Evolutionary conservation across 2,329 filamentous ascomycete species (phyloP), one percentile per base, ranked within the genome.

Genomic region (Paraphoma chrysanthemicola): DNA sequence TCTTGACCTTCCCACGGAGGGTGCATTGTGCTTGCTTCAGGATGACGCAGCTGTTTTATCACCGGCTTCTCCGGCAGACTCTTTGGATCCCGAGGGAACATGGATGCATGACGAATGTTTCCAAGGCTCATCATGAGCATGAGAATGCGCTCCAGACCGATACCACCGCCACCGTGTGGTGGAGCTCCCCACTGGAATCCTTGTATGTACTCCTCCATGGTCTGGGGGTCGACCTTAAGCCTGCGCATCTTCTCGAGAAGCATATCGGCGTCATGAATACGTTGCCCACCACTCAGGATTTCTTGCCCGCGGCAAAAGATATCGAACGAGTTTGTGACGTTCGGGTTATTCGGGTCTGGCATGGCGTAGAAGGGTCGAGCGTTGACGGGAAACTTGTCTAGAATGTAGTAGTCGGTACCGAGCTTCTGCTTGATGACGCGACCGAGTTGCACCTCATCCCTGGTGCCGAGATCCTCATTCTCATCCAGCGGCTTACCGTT

Each of bases 221-320:
- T 86, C n/a, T 86, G 84, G 1, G 92, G 91, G 28, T 90, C 85
- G 56, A 97, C 89, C 56, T 92, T 92, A 46, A 86, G 84, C 46
- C 85, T 85, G 57, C 84, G 83, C 90, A 97, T 93, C 71, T 90
- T 91, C 67, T 89, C 84, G 44, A 89, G 85, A n/a, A 97, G 82
- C 71, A 91, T 85, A 4, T 83, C 79, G 0, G 90, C 85, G 59
- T 95, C 88, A 74, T 97, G 91, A 61, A 97, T 96, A 85, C 93
- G 92, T 77, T 97, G 93, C 7, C 93, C 93, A 66, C 93, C 93
- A 1, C 92, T 94, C 44, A 94, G 88, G 54, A 97, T 95, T 75
- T 97, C 93, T 71, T 97, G 93, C 0, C 93, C 93, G 30, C 93
- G 90, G 43, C 97, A 85, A 79, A 97, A 97, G 55, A 97, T 96